phyloP scores from a whole-genome alignment of 2,329 filamentous ascomycete genomes.

The Xylaria arbuscula region DNA sequence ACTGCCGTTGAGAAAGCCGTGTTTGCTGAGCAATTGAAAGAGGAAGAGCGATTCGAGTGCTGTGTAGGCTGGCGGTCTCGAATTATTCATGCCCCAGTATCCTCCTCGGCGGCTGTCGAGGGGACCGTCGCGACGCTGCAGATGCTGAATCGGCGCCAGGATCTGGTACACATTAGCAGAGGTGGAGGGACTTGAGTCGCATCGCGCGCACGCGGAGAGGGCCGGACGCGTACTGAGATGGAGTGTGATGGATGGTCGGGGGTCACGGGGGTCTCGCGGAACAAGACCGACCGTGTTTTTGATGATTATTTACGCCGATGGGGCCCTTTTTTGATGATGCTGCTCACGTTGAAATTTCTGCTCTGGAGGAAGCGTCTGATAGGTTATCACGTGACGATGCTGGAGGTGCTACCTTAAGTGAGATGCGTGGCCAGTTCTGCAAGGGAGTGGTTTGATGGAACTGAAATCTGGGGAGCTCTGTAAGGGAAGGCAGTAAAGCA shows the following conservation, averaged over 20 bases:
- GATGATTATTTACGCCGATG: slow-evolving; percentile 42
- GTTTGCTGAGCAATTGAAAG: slow-evolving; percentile 79
- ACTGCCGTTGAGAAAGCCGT: slow-evolving; percentile 72
- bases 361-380: slow-evolving; percentile 40
- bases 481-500: neutral
- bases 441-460: slow-evolving; percentile 29
- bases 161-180: slow-evolving; percentile 51
- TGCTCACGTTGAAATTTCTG: slow-evolving; percentile 47
- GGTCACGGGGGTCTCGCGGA: slow-evolving; percentile 40
- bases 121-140: slow-evolving; percentile 64
- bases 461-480: slow-evolving; percentile 15
- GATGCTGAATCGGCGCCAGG: slow-evolving; percentile 67
- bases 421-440: slow-evolving; percentile 13
- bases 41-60: slow-evolving; percentile 87
- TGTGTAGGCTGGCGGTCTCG: slow-evolving; percentile 72
- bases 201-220: slow-evolving; percentile 19
- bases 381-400: slow-evolving; percentile 47
- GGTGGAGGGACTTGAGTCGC: slow-evolving; percentile 20
- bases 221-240: slow-evolving; percentile 46
- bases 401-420: slow-evolving; percentile 12
- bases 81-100: slow-evolving; percentile 66
- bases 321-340: slow-evolving; percentile 44
- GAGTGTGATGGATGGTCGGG: slow-evolving; percentile 14
- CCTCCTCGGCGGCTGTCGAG: slow-evolving; percentile 67
- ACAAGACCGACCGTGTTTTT: slow-evolving; percentile 44